These are phyloP conservation scores for Syzygium jambos DNA, from an alignment of 345 rosid species.

Conservation along the genomic window DNA sequence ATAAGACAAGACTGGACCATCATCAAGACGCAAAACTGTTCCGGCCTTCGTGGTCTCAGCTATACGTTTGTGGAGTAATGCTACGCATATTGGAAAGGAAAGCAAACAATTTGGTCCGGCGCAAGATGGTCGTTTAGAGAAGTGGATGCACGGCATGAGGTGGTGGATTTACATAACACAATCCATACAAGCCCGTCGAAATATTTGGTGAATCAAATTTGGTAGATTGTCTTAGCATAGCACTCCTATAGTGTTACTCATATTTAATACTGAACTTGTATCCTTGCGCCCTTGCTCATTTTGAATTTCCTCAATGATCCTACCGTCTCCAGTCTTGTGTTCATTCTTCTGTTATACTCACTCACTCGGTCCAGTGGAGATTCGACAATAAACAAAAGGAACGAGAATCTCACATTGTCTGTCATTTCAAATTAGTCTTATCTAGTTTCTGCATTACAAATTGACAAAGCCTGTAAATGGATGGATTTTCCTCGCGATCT, in stretches of 20 bases:
- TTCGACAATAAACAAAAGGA: not conserved
- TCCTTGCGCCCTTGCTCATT: not conserved
- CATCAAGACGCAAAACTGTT: not conserved
- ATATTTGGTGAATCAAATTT: not conserved
- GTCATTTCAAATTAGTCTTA: not conserved
- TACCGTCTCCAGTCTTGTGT: not conserved
- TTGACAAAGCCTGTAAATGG: not conserved
- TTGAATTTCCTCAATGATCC: not conserved
- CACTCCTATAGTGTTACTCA: not conserved
- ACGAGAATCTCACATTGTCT: not conserved
- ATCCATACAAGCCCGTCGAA: not conserved
- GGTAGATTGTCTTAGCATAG: not conserved
- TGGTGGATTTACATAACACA: not conserved
- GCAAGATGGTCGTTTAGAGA: not conserved
- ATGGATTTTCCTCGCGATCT: not conserved
- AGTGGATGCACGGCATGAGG: not conserved
- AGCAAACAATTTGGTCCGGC: not conserved
- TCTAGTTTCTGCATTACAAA: not conserved
- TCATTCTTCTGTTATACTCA: not conserved
- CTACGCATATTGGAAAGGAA: not conserved
- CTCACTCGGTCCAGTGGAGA: not conserved
- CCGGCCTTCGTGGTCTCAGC: not conserved
- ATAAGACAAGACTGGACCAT: not conserved
- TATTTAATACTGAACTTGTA: not conserved
- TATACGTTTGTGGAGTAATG: not conserved